Evolutionary conservation across 179 eudicot genomes (phyloP), one percentile per base, ranked within the genome.

Genomic region (Silene coronaria): DNA sequence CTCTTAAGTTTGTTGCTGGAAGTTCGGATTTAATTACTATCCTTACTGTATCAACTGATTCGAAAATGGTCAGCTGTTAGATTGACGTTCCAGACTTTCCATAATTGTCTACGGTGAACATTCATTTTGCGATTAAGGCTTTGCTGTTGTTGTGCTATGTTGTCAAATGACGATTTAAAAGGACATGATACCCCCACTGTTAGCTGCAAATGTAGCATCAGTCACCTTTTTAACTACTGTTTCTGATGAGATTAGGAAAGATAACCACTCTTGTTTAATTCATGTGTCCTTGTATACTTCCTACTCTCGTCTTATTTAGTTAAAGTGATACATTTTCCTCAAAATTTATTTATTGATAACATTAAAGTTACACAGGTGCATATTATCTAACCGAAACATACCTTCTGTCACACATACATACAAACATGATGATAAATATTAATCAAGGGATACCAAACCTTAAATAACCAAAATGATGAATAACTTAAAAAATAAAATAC

Each of bases 361-460:
- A 48, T 48, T 48, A 13, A 75, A 58, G 22, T 69, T 75, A 64
- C 73, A 74, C 51, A 66, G 28, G 27, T 55, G 55, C 32, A 16
- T 72, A 55, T 36, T 27, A 16, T 28, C 42, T 46, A 1, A 68
- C 64, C 58, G 28, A 19, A 30, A 75, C 63, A 75, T 10, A 63
- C 77, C 26, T 27, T 24, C 30, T 75, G 60, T 14, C 73, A 23
- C 67, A 78, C 69, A 36, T 27, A 58, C 73, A 65, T 38, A 42
- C 65, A 21, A 38, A 38, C 45, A 38, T 24, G 42, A 51, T 14
- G 38, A 48, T 27, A 11, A 55, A 48, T 27, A 11, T 34, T 34
- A 34, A 34, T 34, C 16, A 75, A 22, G 78, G 78, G 65, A 64
- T 16, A 42, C 53, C 22, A 65, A 30, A 26, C 21, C 42, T 22